Evolutionary conservation across 2,329 filamentous ascomycete species (phyloP).

Genomic region (Penicillium sp.): DNA sequence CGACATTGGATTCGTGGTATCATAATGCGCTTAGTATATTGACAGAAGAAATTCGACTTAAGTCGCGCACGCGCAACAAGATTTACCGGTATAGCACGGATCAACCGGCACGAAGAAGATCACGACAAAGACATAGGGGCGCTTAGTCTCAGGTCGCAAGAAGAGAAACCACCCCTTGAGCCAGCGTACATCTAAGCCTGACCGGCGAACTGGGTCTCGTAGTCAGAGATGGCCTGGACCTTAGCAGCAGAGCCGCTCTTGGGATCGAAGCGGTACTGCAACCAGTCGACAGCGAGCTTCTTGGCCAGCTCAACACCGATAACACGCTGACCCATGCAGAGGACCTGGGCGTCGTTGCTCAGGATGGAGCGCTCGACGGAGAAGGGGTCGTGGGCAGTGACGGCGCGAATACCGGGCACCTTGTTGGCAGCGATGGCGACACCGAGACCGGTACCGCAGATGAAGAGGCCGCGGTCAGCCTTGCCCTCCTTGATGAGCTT

Average conservation of each 20-base stretch:
- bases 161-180: background rate
- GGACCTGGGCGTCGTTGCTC: slow-evolving; percentile 82
- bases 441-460: slow-evolving; percentile 84
- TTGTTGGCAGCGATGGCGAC: slow-evolving; percentile 91
- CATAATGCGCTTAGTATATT: slow-evolving; percentile 26
- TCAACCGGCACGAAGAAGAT: background rate
- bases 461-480: slow-evolving; percentile 72
- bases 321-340: slow-evolving; percentile 83
- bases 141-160: background rate
- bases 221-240: slow-evolving; percentile 50
- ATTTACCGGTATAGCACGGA: background rate
- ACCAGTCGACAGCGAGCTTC: slow-evolving; percentile 75
- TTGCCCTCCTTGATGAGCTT: slow-evolving; percentile 50
- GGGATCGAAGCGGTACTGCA: slow-evolving; percentile 78
- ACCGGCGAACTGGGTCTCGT: slow-evolving; percentile 39
- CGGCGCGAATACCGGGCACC: slow-evolving; percentile 78
- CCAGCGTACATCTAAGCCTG: slow-evolving; percentile 11
- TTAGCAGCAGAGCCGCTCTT: slow-evolving; percentile 64
- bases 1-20: slow-evolving; percentile 30
- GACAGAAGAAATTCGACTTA: background rate
- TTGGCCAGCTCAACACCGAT: slow-evolving; percentile 78
- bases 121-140: background rate
- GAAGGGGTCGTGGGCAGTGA: slow-evolving; percentile 86
- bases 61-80: background rate
- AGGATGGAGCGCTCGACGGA: slow-evolving; percentile 76